phyloP scores from a whole-genome alignment of 148 eudicot species.

The Talinum fruticosum region DNA sequence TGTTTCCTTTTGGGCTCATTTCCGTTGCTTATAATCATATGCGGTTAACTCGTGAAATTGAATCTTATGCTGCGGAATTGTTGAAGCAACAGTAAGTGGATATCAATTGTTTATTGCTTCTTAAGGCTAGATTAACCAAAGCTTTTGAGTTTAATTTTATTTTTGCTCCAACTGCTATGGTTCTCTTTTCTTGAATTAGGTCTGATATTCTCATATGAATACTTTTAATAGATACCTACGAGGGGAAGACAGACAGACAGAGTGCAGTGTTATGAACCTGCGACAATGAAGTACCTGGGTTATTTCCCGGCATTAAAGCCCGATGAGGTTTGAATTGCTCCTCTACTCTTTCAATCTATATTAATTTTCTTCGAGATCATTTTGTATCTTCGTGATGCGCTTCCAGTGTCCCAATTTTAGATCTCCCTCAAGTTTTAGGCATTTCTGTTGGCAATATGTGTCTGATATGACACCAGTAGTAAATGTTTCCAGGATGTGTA shows the following conservation, averaged over 20 bases:
- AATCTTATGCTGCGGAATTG: background rate
- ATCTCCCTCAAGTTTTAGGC: background rate
- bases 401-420: background rate
- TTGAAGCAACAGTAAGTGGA: background rate
- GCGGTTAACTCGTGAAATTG: background rate
- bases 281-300: constrained; percentile 96
- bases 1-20: background rate
- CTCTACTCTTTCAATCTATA: background rate
- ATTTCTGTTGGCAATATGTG: background rate
- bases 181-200: background rate
- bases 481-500: too few species aligned
- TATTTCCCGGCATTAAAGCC: constrained; percentile 75
- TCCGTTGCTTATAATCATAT: background rate
- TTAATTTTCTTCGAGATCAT: too few species aligned
- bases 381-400: background rate
- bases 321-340: constrained; percentile 63
- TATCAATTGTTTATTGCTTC: background rate
- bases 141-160: background rate
- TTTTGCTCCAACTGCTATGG: background rate
- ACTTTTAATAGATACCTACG: constrained; percentile 72
- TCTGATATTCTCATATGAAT: background rate
- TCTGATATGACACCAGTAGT: too few species aligned
- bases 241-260: constrained; percentile 81
- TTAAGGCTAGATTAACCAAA: background rate
- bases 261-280: constrained; percentile 99